phyloP scores from a whole-genome alignment of 2,329 filamentous ascomycete species.

The Epichloe gansuensis region DNA sequence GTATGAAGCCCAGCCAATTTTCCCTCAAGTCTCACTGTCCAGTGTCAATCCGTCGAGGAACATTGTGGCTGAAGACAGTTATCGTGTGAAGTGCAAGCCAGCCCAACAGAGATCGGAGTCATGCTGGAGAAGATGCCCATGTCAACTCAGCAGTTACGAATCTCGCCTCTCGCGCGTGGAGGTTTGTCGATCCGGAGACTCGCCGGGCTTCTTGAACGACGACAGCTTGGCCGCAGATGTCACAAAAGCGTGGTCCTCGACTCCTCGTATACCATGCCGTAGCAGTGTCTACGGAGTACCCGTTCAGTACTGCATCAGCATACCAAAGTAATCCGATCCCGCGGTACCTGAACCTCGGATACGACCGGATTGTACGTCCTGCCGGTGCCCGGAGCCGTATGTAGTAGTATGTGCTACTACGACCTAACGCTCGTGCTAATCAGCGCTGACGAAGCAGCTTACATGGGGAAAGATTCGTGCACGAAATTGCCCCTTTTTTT shows the following conservation, averaged over 20 bases:
- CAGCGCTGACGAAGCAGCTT: background rate
- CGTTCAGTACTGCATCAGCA: background rate
- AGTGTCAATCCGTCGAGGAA: background rate
- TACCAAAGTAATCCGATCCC: background rate
- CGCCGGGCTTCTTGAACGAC: background rate
- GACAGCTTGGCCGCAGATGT: background rate
- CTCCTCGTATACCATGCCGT: background rate
- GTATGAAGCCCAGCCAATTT: background rate
- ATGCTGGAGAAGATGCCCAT: too few species aligned
- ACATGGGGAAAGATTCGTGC: background rate
- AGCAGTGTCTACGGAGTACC: background rate
- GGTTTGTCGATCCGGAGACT: background rate
- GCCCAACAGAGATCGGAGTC: too few species aligned
- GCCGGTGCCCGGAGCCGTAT: background rate
- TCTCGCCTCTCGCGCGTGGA: too few species aligned
- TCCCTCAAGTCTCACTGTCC: background rate
- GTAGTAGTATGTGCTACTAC: background rate
- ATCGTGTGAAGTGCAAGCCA: too few species aligned
- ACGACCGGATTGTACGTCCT: background rate
- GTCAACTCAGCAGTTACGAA: too few species aligned
- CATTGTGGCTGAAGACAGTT: too few species aligned
- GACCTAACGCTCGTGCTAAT: background rate
- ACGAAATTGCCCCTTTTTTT: too few species aligned
- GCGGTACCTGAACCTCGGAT: background rate
- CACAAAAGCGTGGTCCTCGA: too few species aligned